Percentiles rank a stretch among this genome's conserved stretches.
These are phyloP conservation scores for Scleroderma citrinum DNA, from an alignment of 768 basidiomycete species.

Conservation along the genomic window DNA sequence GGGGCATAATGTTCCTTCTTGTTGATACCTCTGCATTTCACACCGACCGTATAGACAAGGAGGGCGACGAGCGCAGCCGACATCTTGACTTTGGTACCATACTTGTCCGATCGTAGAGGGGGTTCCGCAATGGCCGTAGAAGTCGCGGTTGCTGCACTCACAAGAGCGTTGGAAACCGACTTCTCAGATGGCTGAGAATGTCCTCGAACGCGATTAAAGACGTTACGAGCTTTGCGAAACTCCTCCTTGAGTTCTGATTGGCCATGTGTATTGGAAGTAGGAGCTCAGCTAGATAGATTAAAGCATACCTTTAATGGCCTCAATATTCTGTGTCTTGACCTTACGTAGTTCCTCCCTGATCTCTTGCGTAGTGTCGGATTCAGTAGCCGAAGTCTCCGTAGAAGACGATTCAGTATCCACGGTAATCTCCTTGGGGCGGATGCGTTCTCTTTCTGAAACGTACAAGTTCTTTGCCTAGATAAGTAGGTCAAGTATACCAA, in stretches of 20 bases:
- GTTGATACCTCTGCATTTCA: constrained; percentile 89
- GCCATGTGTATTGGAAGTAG: constrained; percentile 1
- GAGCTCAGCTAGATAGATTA: not conserved
- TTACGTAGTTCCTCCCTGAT: constrained; percentile 23
- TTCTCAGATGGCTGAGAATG: constrained; percentile 19
- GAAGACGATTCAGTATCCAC: constrained; percentile 40
- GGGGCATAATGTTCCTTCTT: constrained; percentile 80
- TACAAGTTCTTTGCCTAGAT: constrained; percentile 73
- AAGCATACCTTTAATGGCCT: constrained; percentile 31
- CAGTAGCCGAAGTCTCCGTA: constrained; percentile 33
- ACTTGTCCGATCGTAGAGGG: constrained; percentile 7
- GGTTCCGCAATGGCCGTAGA: constrained; percentile 15
- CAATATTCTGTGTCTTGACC: constrained; percentile 23
- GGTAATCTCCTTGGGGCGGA: constrained; percentile 27
- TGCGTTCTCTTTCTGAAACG: constrained; percentile 35
- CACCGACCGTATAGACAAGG: constrained; percentile 91
- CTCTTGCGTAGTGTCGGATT: constrained; percentile 23
- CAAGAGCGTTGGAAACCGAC: constrained; percentile 13
- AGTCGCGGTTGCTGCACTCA: constrained; percentile 3
- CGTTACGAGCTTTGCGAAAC: constrained; percentile 33
- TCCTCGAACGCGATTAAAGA: constrained; percentile 38
- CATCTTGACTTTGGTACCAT: constrained; percentile 53
- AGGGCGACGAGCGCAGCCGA: constrained; percentile 67
- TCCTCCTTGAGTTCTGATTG: constrained; percentile 34
- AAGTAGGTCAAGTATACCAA: not conserved